Evolutionary conservation across 2,329 filamentous ascomycete genomes (phyloP).

Genomic region (Colletotrichum aenigma): DNA sequence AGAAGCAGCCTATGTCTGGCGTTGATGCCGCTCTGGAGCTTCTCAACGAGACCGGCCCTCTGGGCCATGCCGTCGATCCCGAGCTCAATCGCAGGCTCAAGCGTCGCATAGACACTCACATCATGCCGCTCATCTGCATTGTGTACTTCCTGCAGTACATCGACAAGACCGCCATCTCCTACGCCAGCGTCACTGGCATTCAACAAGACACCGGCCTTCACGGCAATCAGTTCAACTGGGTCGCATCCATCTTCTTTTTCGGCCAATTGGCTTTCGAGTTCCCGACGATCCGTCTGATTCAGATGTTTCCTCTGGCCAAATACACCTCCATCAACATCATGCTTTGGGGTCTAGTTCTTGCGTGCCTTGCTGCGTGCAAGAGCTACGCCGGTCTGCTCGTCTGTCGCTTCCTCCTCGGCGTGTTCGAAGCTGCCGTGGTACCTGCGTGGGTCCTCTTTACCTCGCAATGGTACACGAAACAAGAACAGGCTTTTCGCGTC

Average conservation of each 20-base stretch:
- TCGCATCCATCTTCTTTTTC: constrained; percentile 38
- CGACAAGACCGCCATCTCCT: constrained; percentile 63
- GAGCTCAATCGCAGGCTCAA: constrained; percentile 41
- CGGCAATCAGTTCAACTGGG: constrained; percentile 48
- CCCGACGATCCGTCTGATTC: constrained; percentile 40
- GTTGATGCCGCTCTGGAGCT: constrained; percentile 4
- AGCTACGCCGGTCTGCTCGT: constrained; percentile 67
- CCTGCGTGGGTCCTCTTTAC: constrained; percentile 73
- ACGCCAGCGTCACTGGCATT: constrained; percentile 61
- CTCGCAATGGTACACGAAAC: constrained; percentile 74
- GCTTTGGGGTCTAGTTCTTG: constrained; percentile 45
- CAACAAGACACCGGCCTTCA: constrained; percentile 47
- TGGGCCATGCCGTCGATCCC: constrained; percentile 15
- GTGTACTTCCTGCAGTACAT: constrained; percentile 66
- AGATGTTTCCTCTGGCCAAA: constrained; percentile 40
- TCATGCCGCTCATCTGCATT: constrained; percentile 62
- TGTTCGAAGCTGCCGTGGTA: constrained; percentile 72
- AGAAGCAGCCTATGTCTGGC: not conserved
- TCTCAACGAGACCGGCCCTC: constrained; percentile 4
- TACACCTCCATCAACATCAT: constrained; percentile 39
- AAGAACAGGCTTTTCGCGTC: constrained; percentile 67
- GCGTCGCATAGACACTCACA: constrained; percentile 58
- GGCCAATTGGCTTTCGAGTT: constrained; percentile 40
- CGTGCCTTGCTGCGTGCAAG: constrained; percentile 65
- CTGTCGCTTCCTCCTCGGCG: constrained; percentile 70